Percentiles rank a stretch among this genome's conserved stretches.
Evolutionary conservation across 495 filamentous ascomycete species (phyloP).

Genomic region (Xylaria palmicola): DNA sequence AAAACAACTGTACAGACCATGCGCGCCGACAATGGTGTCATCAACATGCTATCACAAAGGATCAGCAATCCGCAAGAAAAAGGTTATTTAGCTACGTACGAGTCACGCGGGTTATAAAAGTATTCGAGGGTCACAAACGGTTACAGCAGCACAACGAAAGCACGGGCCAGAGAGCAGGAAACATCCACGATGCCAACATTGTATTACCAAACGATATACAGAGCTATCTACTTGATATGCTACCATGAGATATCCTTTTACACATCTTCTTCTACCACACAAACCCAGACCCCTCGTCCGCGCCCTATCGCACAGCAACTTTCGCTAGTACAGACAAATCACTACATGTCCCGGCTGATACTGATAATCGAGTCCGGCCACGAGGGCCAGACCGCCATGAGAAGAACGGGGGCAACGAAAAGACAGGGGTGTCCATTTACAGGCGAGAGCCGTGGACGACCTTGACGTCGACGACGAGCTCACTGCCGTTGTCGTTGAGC

Average conservation of each 20-base stretch:
- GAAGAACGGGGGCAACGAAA: slow-evolving; percentile 21
- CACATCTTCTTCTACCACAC: not conserved
- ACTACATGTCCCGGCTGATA: too few relatives aligned
- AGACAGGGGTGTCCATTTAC: slow-evolving; percentile 34
- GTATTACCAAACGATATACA: slow-evolving; percentile 34
- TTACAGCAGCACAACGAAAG: not conserved
- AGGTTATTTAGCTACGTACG: too few relatives aligned
- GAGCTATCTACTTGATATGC: slow-evolving; percentile 32
- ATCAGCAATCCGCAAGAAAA: too few relatives aligned
- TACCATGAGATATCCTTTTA: slow-evolving; percentile 29
- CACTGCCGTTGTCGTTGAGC: slow-evolving; percentile 88
- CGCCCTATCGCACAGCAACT: not conserved
- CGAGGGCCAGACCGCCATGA: too few relatives aligned
- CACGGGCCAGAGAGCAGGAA: not conserved
- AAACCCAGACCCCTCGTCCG: not conserved
- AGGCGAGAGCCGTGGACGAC: slow-evolving; percentile 75
- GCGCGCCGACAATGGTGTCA: too few relatives aligned
- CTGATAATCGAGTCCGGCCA: too few relatives aligned
- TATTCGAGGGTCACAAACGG: too few relatives aligned
- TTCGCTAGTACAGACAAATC: not conserved
- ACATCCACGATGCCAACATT: slow-evolving; percentile 18
- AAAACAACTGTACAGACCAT: too few relatives aligned
- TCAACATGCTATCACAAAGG: too few relatives aligned
- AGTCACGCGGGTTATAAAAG: too few relatives aligned
- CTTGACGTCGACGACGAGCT: slow-evolving; percentile 99